Evolutionary conservation across 768 basidiomycete species (phyloP), one percentile per base, ranked within the genome.

Genomic region (Tulasnella sp.): DNA sequence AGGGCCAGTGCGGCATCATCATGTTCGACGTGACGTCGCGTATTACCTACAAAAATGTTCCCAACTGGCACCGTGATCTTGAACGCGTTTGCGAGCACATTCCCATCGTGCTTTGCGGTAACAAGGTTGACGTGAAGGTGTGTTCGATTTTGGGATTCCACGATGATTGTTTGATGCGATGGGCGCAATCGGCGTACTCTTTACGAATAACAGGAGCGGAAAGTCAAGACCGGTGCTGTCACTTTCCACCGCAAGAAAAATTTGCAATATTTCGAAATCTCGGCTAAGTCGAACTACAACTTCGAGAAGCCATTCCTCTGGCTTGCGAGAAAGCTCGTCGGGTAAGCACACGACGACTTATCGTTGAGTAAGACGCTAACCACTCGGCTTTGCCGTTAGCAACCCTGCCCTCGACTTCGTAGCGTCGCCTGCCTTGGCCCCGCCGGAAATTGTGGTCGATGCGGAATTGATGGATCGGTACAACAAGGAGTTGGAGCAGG

Each of bases 211-310:
- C 67, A 97, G 94, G 96, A 99, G 73, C 91, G 96, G 62, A 99
- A 99, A 80, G 96, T 99, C 64, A 99, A 98, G 79, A 98, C 94
- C 21, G 89, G 89, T 49, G 82, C 85, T 40, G 96, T 99, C 60
- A 99, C 96, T 42, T 99, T 99, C 84, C 96, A 98, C 79, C 80
- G 96, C 69, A 99, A 99, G 88, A 99, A 99, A 80, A 97, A 94
- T 73, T 79, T 99, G 51, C 96, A 98, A 69, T 99, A 99, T 77
- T 99, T 93, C 69, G 96, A 99, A 68, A 98, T 99, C 64, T 98
- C 96, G 0, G 96, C 96, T 53, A 99, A 99, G 74, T 97, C 93
- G 43, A 99, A 99, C 78, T 99, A 98, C 73, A 99, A 99, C 78
- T 98, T 98, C 68, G 96, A 99, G 74, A 97, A 97, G 71, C 96